Evolutionary conservation across 2,329 filamentous ascomycete species (phyloP), one percentile per base, ranked within the genome.

Genomic region (Bipolaris gigantea): DNA sequence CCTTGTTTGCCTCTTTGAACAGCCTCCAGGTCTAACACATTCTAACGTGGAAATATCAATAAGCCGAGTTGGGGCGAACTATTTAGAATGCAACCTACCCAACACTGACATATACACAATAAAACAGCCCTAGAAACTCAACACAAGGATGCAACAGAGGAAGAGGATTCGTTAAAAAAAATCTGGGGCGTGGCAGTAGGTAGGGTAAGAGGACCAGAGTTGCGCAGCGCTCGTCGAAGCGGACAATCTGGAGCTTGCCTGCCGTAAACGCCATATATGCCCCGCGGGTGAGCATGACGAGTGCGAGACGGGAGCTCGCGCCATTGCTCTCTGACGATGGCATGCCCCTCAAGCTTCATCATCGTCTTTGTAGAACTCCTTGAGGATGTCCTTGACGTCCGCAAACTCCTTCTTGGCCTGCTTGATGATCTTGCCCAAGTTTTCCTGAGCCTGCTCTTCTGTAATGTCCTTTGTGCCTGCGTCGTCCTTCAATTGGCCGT

Each of bases 401-500:
- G 80, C 73, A 74, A 92, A 96, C 68, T 96, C 92, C 56, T 79
- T 75, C 80, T 92, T 92, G 57, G 91, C 89, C 41, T 83, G 79
- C 42, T 79, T 78, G 59, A 97, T 82, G 7, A 87, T 90, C 40
- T 85, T 83, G 62, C 80, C 80, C 68, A 96, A 90, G 57, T 84
- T 85, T 57, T 83, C 75, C 33, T 97, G 80, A 44, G 85, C 77
- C 2, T 85, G 79, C 55, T 87, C 81, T 66, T 95, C 85, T 2
- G 80, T 77, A 70, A 90, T 86, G 52, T 85, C 81, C 36, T 80
- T 77, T 5, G 80, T 82, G 38, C 92, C 92, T 39, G 89, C 87
- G 56, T 90, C 84, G 64, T 93, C 92, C 76, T 92, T 90, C 67
- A 84, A 81, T 68, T 89, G 89, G 63, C 93, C 93, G 73, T 87